Evolutionary conservation across 352 stramenopile genomes (phyloP).

Genomic region (Thraustochytrium sp.): DNA sequence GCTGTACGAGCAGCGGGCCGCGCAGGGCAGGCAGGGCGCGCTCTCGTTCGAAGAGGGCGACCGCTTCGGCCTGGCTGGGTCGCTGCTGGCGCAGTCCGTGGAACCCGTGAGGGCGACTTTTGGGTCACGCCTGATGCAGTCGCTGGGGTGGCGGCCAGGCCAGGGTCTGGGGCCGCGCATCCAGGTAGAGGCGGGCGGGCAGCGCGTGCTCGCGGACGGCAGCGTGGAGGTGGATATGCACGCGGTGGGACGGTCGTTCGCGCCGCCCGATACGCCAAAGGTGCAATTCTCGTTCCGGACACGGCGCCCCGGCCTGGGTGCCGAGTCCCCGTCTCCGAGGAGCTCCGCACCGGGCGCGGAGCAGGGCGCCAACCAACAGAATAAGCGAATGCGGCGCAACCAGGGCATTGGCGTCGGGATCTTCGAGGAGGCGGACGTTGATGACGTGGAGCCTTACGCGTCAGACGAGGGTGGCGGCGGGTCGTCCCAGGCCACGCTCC

Average conservation of each 20-base stretch:
- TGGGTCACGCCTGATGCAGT: background rate
- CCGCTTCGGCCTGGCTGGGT: background rate
- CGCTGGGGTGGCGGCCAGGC: background rate
- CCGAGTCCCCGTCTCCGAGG: too few species aligned
- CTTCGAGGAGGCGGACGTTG: conserved; percentile 10
- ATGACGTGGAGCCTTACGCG: background rate
- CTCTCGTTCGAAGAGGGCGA: background rate
- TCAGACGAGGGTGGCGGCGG: too few species aligned
- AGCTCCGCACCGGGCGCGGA: background rate
- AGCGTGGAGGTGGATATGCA: background rate
- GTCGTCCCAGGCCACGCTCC: too few species aligned
- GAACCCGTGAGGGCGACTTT: background rate
- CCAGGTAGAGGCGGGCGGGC: background rate
- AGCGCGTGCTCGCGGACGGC: background rate
- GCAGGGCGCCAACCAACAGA: background rate
- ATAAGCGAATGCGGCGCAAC: background rate
- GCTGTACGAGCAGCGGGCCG: background rate
- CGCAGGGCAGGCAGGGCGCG: background rate
- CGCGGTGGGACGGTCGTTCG: background rate
- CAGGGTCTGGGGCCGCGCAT: background rate
- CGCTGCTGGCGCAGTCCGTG: background rate
- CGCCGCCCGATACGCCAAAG: background rate
- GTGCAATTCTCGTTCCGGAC: background rate
- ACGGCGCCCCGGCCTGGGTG: background rate
- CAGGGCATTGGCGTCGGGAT: background rate